A percentile compares a stretch with the other conserved stretches of the same genome.
Conservation (phyloP, 2,329 filamentous ascomycete species). For the Aspergillus fumigatus region DNA sequence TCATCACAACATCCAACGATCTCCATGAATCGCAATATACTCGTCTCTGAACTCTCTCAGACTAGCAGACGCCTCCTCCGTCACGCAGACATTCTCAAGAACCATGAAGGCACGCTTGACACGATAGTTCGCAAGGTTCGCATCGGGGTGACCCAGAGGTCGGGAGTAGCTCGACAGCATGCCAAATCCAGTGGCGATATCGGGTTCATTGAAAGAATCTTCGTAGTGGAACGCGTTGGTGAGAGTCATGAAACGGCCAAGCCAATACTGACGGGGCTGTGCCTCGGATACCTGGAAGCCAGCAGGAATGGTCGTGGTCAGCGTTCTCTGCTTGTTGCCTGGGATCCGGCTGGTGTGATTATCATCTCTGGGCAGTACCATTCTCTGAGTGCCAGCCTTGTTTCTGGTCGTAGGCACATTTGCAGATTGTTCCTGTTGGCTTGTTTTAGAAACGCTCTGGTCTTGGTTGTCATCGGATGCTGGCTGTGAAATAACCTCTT, state of each 20-base stretch:
- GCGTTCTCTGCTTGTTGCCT: constrained; percentile 1
- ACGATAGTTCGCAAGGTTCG: constrained; percentile 17
- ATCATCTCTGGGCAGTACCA: constrained; percentile 7
- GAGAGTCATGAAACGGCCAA: constrained; percentile 29
- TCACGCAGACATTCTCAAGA: constrained; percentile 30
- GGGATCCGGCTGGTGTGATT: neutral
- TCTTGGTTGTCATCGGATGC: neutral
- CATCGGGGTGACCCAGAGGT: constrained; percentile 9
- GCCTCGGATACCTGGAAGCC: constrained; percentile 19
- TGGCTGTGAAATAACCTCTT: neutral
- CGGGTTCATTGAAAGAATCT: constrained; percentile 28
- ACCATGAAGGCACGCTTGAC: constrained; percentile 31
- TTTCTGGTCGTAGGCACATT: constrained; percentile 3
- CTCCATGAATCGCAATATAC: constrained; percentile 21
- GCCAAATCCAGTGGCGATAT: constrained; percentile 22
- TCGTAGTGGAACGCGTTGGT: constrained; percentile 29
- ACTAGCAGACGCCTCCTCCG: constrained; percentile 31
- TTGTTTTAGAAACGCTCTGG: neutral
- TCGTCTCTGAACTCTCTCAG: constrained; percentile 25
- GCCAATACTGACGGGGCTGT: constrained; percentile 27
- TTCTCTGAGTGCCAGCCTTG: constrained; percentile 8
- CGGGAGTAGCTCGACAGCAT: constrained; percentile 20
- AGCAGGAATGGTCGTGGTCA: constrained; percentile 3
- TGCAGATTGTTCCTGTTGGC: neutral
- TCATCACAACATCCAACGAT: constrained; percentile 16